phyloP scores from a whole-genome alignment of 257 asterid genomes.

The Paraleonurus japonicus region DNA sequence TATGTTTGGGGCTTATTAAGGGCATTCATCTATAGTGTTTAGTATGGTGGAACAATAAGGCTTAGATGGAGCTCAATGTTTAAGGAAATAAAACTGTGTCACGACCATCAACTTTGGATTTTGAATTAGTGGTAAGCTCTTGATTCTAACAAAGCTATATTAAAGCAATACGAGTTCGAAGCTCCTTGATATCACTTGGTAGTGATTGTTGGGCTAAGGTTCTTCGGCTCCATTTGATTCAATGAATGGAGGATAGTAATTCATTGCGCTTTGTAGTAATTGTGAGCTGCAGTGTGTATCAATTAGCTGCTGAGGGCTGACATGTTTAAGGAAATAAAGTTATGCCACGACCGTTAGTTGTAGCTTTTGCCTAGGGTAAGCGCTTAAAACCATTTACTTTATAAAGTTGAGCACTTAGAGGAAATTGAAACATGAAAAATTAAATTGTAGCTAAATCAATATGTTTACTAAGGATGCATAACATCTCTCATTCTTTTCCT shows the following conservation, averaged over 20 bases:
- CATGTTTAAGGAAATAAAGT: background rate
- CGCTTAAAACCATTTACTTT: background rate
- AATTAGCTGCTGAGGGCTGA: background rate
- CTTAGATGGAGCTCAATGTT: background rate
- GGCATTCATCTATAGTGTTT: background rate
- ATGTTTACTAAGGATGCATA: background rate
- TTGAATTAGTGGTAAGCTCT: background rate
- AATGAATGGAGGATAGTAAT: background rate
- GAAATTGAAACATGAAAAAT: background rate
- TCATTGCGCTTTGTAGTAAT: background rate
- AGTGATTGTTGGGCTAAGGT: background rate
- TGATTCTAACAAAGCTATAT: no score
- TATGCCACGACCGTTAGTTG: background rate
- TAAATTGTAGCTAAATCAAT: background rate
- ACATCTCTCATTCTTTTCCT: background rate
- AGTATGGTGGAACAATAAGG: background rate
- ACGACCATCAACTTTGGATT: background rate
- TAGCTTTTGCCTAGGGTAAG: background rate
- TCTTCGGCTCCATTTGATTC: background rate
- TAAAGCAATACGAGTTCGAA: background rate
- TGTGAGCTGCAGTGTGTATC: background rate
- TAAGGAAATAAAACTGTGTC: background rate
- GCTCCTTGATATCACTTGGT: background rate
- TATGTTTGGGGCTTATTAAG: background rate
- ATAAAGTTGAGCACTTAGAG: background rate